Base-by-base conservation (phyloP, 1,284 basidiomycete genomes). In the Meira nashicola region DNA sequence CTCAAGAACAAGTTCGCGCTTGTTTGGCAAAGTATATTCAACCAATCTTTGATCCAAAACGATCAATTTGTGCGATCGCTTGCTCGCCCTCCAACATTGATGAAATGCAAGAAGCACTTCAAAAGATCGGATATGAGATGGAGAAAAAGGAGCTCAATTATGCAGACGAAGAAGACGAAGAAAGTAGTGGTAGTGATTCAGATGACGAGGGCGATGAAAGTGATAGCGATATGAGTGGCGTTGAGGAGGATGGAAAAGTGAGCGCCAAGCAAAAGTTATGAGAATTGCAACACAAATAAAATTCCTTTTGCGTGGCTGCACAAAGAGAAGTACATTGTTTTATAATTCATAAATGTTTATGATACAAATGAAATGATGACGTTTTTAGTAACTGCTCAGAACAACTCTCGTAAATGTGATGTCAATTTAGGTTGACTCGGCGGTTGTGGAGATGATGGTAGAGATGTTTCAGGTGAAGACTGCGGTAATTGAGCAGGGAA, bases 51-150 rank as follows among this genome's bases (percentile, higher is more conserved):
- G 84, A 89, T 65, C 77, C 92, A 0, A 80, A 83, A 2, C 84
- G 86, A 0, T 91, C 90, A 2, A 84, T 92, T 23, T 89, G 87
- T 0, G 86, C 91, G 15, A 86, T 92, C 6, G 87, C 92, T 6
- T 88, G 89, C 19, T 86, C 90, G 8, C 87, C 89, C 17, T 85
- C 86, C 10, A 93, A 92, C 77, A 84, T 85, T 0, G 86, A 87
- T 28, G 85, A 87, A 65, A 88, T 94, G 56, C 83, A 83, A 33
- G 81, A 84, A 47, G 85, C 85, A 15, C 82, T 97, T 58, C 80
- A 79, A 39, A 80, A 81, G 50, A 80, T 83, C 21, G 94, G 94
- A 1, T 98, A 89, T 71, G 82, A 86, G 17, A 88, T 94, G 40
- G 86, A 90, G 74, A 83, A 84, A 70, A 83, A 85, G 66, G 85